phyloP scores from a whole-genome alignment of 176 grass and related monocot species.

The Chloris gayana region DNA sequence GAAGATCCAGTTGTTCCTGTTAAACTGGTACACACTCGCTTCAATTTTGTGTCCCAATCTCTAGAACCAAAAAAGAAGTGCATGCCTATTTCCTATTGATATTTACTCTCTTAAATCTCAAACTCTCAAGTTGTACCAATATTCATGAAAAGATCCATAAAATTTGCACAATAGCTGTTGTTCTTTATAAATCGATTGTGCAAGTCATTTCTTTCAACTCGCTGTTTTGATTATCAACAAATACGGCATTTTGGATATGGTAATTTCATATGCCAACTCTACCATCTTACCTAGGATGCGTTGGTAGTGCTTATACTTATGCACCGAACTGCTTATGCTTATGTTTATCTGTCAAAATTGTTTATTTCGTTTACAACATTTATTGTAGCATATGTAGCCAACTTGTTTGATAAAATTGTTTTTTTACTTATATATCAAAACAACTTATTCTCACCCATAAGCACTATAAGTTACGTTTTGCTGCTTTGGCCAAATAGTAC shows the following conservation, averaged over 20 bases:
- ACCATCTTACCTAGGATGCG: background rate
- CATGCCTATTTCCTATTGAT: background rate
- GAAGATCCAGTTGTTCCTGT: conserved; percentile 51
- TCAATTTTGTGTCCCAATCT: background rate
- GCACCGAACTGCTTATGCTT: no score
- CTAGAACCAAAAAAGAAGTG: background rate
- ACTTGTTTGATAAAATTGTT: no score
- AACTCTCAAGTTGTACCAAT: background rate
- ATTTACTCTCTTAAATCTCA: background rate
- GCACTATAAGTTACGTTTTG: no score
- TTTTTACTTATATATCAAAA: no score
- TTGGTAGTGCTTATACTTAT: no score
- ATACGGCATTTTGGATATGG: background rate
- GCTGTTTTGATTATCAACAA: background rate
- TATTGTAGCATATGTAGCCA: no score
- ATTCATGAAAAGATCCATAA: background rate
- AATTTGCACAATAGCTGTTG: background rate
- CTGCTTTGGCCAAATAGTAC: no score
- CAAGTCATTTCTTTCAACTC: background rate
- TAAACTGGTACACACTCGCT: conserved; percentile 46
- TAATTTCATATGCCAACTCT: no score
- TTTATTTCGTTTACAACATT: no score
- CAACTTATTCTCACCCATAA: no score
- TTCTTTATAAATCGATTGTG: background rate
- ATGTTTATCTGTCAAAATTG: no score